Base-by-base conservation (phyloP, 139 green algal genomes). In the Yamagishiella unicocca region DNA sequence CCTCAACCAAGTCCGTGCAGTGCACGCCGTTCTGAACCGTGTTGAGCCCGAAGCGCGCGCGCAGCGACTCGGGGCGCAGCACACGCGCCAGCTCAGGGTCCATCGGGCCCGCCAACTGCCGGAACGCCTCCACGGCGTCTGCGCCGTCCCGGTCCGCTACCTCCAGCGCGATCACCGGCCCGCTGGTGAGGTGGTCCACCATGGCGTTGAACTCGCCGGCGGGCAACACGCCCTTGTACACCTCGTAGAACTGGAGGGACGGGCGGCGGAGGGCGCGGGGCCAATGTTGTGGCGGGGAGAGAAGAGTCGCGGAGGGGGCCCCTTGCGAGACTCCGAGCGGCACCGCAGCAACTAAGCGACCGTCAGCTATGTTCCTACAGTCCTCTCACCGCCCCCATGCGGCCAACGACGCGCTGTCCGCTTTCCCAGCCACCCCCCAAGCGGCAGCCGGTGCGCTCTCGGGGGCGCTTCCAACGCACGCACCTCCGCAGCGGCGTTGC, bases 1-100 rank as follows among this genome's bases (percentile, higher is more conserved):
- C 96, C 87, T 97, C 95, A 12, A 67, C 27, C 64, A 98, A 89
- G 89, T 98, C 96, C 24, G 95, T 98, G 91, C 93, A 96, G 88
- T 98, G 96, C 38, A 98, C 87, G 14, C 87, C 95, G 87, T 97
- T 98, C 19, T 90, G 89, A 22, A 82, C 35, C 35, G 94, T 96
- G 89, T 92, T 93, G 27, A 92, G 31, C 0, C 96, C 95, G 88
- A 95, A 97, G 2, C 88, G 88, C 29, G 95, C 94, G 1, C 96
- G 91, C 68, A 98, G 86, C 33, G 88, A 94, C 37, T 92, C 82
- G 0, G 94, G 95, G 43, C 94, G 88, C 67, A 98, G 90, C 81
- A 95, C 90, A 2, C 91, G 87, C 0, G 84, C 95, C 42, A 98
- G 90, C 88, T 98, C 95, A 4, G 96, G 95, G 88, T 98, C 95